Conservation (phyloP, 1,284 basidiomycete species). For the Irpex lacteus region DNA sequence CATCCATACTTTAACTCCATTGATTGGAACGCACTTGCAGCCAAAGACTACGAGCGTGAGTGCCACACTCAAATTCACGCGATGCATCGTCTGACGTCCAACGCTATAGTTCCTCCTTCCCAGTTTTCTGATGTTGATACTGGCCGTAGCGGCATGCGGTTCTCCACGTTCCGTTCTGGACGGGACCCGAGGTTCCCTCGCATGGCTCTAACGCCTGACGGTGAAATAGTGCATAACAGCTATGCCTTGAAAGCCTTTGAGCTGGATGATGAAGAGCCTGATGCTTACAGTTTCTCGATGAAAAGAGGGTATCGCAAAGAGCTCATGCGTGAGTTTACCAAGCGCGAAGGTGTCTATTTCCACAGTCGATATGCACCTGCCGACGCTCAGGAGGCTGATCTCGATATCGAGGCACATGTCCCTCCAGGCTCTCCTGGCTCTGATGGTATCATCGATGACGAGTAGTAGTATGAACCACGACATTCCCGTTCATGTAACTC, state of each 20-base stretch:
- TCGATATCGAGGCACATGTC: no score
- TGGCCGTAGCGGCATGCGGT: neutral
- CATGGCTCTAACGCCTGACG: neutral
- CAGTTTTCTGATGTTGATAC: neutral
- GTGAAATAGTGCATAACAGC: neutral
- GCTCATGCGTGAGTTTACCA: neutral
- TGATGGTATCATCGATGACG: no score
- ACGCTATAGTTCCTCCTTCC: neutral
- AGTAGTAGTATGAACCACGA: no score
- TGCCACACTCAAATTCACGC: neutral
- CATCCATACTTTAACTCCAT: conserved; percentile 18
- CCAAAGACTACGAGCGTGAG: conserved; percentile 2
- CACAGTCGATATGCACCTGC: neutral
- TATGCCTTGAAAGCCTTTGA: neutral
- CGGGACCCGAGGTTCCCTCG: neutral
- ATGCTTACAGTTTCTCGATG: neutral
- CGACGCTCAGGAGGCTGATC: no score
- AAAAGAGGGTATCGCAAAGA: neutral
- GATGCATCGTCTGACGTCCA: neutral
- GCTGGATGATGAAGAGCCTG: neutral
- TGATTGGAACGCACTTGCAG: conserved; percentile 2
- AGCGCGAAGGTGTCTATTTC: neutral
- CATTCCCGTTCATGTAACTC: no score
- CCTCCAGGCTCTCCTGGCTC: no score
- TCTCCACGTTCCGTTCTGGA: neutral